A percentile compares a stretch with the other conserved stretches of the same genome.
These are phyloP conservation scores for Kuraishia piskuri DNA, from an alignment of 805 yeast species.

Conservation along the genomic window DNA sequence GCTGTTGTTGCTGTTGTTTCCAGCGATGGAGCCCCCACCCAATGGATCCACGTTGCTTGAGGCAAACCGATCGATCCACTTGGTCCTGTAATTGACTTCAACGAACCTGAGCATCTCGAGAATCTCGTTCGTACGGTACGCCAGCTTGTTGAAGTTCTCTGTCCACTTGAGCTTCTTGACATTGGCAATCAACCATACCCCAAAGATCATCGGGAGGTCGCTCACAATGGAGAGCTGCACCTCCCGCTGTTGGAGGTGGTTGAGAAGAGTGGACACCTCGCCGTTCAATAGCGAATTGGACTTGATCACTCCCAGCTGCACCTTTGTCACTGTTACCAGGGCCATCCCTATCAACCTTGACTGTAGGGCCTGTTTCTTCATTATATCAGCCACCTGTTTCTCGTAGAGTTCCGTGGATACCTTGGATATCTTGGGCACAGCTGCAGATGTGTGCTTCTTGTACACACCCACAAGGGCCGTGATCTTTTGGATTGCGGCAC, in stretches of 20 bases:
- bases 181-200: constrained; percentile 55
- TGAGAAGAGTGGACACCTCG: constrained; percentile 22
- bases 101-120: constrained; percentile 46
- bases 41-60: constrained; percentile 9
- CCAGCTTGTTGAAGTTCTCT: constrained; percentile 26
- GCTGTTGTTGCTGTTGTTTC: constrained; percentile 7
- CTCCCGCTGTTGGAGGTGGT: constrained; percentile 22
- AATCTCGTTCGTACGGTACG: constrained; percentile 41
- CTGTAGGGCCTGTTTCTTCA: constrained; percentile 21
- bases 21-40: constrained; percentile 7
- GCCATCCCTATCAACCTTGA: constrained; percentile 22
- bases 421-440: constrained; percentile 23
- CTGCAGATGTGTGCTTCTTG: constrained; percentile 10
- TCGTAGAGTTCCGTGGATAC: constrained; percentile 26
- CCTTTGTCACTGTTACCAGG: constrained; percentile 24
- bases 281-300: constrained; percentile 20
- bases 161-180: constrained; percentile 54
- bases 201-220: constrained; percentile 67
- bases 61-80: constrained; percentile 62
- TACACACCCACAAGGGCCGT: constrained; percentile 12
- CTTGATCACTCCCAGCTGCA: constrained; percentile 28
- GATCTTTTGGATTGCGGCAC: constrained; percentile 16
- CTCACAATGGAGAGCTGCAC: constrained; percentile 29
- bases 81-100: constrained; percentile 44
- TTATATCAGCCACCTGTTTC: constrained; percentile 28